phyloP scores from a whole-genome alignment of 805 yeast genomes.

The Barnettozyma pratensis region DNA sequence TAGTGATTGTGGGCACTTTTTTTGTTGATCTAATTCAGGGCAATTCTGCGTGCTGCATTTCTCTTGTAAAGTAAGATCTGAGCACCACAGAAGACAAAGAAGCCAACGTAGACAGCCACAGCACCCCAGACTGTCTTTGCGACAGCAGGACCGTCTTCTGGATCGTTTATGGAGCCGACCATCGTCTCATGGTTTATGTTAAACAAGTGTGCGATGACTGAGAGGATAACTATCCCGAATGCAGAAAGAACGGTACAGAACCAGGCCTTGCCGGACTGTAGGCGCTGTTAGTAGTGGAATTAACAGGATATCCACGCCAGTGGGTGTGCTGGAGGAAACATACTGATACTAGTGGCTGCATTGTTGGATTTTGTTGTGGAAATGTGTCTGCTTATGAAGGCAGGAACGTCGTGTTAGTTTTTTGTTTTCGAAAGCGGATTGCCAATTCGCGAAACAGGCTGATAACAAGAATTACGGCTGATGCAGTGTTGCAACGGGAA shows the following conservation, averaged over 20 bases:
- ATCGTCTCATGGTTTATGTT: slow-evolving; percentile 78
- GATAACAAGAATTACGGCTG: too few species aligned
- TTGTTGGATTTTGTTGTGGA: slow-evolving; percentile 10
- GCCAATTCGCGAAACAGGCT: too few species aligned
- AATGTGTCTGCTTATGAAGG: not conserved
- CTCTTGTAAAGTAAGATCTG: slow-evolving; percentile 65
- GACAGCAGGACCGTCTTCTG: slow-evolving; percentile 90
- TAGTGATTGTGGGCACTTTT: not conserved
- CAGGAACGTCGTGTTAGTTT: too few species aligned
- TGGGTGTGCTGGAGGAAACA: not conserved
- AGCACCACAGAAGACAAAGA: slow-evolving; percentile 86
- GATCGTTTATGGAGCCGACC: slow-evolving; percentile 89
- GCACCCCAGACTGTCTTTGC: slow-evolving; percentile 90
- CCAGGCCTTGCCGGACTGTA: slow-evolving; percentile 81
- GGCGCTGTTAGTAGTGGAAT: slow-evolving; percentile 2
- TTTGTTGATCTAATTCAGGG: slow-evolving; percentile 25
- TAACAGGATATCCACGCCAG: too few species aligned
- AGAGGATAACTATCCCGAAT: slow-evolving; percentile 82
- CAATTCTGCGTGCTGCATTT: slow-evolving; percentile 48
- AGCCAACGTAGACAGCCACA: slow-evolving; percentile 71
- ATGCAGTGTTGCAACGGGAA: too few species aligned
- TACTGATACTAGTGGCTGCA: slow-evolving; percentile 48
- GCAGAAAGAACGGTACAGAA: slow-evolving; percentile 91
- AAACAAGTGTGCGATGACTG: slow-evolving; percentile 81
- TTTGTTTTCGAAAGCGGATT: too few species aligned